Conservation (phyloP, 2,329 filamentous ascomycete species). For the Didymella sp. region DNA sequence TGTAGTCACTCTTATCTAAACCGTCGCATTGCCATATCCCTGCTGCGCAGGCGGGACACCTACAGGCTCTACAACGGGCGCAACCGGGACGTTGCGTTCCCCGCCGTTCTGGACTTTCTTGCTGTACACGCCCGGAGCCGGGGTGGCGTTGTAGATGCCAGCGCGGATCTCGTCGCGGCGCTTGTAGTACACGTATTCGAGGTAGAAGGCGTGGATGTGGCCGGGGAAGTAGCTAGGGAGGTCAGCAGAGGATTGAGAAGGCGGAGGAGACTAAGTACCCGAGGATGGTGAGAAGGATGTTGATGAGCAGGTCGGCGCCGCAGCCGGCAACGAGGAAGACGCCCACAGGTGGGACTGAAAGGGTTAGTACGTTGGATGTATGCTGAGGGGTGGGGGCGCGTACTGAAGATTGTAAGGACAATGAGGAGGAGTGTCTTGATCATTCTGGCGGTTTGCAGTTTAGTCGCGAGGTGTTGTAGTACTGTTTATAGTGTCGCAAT, state of each 20-base stretch:
- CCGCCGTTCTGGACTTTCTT: conserved; percentile 76
- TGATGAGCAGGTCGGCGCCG: conserved; percentile 58
- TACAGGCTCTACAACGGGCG: not conserved
- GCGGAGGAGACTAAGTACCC: conserved; percentile 36
- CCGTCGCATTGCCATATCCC: conserved; percentile 9
- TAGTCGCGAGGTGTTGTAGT: not conserved
- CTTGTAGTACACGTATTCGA: conserved; percentile 84
- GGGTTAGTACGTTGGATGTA: not conserved
- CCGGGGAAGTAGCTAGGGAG: conserved; percentile 71
- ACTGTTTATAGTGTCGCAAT: not conserved
- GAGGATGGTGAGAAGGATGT: conserved; percentile 56
- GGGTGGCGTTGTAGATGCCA: conserved; percentile 61
- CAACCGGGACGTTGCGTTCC: conserved; percentile 13
- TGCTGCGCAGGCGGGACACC: conserved; percentile 12
- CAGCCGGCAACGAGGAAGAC: conserved; percentile 59
- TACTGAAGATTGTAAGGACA: conserved; percentile 56
- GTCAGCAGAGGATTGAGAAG: not conserved
- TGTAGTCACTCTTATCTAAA: conserved; percentile 1
- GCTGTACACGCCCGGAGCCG: conserved; percentile 74
- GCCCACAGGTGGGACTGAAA: conserved; percentile 56
- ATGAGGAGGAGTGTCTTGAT: conserved; percentile 51
- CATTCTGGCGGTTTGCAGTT: conserved; percentile 19
- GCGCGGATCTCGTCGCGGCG: conserved; percentile 68
- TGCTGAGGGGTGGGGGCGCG: not conserved
- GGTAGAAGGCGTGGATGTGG: conserved; percentile 79